These are phyloP conservation scores for Trichothecium sympodiale DNA, from an alignment of 2,329 filamentous ascomycete species.

Conservation along the genomic window DNA sequence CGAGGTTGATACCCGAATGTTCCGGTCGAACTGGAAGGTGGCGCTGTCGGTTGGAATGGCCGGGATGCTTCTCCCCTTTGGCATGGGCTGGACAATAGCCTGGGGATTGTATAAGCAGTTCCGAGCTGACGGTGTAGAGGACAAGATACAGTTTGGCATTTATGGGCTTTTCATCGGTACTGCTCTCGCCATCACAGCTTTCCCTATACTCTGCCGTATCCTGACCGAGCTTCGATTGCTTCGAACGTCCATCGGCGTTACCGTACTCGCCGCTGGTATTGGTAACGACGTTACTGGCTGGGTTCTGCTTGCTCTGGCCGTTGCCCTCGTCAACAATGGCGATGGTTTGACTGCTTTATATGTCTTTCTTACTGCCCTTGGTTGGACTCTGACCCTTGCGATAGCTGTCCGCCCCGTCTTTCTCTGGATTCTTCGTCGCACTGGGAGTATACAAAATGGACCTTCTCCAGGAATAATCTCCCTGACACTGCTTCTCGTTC, in stretches of 20 bases:
- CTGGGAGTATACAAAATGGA: constrained; percentile 72
- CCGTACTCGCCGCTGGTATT: constrained; percentile 80
- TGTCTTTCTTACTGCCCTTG: constrained; percentile 66
- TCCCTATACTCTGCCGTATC: constrained; percentile 89
- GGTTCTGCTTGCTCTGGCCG: constrained; percentile 86
- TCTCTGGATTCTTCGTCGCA: constrained; percentile 60
- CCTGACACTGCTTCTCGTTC: constrained; percentile 67
- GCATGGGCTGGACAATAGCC: constrained; percentile 66
- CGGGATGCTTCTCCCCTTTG: constrained; percentile 76
- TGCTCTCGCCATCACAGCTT: constrained; percentile 81
- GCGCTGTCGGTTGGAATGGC: constrained; percentile 66
- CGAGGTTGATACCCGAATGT: constrained; percentile 71
- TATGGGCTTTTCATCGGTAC: constrained; percentile 75
- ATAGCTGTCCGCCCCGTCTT: constrained; percentile 65
- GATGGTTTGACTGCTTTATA: constrained; percentile 74
- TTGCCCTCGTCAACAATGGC: constrained; percentile 81
- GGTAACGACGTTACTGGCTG: constrained; percentile 71
- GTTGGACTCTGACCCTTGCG: constrained; percentile 65
- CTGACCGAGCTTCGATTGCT: constrained; percentile 83
- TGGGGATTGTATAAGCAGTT: constrained; percentile 74
- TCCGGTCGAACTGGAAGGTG: constrained; percentile 69
- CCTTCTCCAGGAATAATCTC: constrained; percentile 78
- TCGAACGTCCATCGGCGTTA: constrained; percentile 71
- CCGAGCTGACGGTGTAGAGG: too few species aligned
- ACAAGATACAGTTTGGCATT: constrained; percentile 34